A percentile compares a stretch with the other conserved stretches of the same genome.
Evolutionary conservation across 2,329 filamentous ascomycete species (phyloP).

Genomic region (Xylaria sp.): DNA sequence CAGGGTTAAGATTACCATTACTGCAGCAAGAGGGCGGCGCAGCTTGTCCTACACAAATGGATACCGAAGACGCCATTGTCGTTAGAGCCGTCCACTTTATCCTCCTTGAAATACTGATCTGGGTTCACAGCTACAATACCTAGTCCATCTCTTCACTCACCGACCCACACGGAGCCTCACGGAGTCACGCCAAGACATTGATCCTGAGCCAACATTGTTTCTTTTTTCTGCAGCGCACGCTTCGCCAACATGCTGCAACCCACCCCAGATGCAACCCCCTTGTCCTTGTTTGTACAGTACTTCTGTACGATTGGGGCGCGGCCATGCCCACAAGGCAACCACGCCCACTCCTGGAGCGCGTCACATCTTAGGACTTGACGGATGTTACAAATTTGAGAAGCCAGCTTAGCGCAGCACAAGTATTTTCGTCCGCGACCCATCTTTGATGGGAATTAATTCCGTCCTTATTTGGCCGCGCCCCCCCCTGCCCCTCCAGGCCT

Average conservation of each 20-base stretch:
- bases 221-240: conserved; percentile 23
- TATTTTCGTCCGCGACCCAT: conserved; percentile 26
- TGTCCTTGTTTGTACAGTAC: conserved; percentile 34
- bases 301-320: conserved; percentile 23
- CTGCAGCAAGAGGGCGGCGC: conserved; percentile 29
- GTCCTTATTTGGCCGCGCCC: conserved; percentile 2
- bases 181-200: conserved; percentile 18
- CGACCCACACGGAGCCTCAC: conserved; percentile 33
- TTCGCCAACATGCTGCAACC: conserved; percentile 10
- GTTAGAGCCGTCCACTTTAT: conserved; percentile 26
- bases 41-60: conserved; percentile 23
- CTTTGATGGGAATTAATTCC: conserved; percentile 9
- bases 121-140: conserved; percentile 3
- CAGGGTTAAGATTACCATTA: conserved; percentile 21
- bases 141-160: background rate
- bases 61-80: conserved; percentile 23
- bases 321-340: conserved; percentile 23
- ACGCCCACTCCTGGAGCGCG: conserved; percentile 16
- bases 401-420: conserved; percentile 23
- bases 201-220: conserved; percentile 3
- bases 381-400: conserved; percentile 12
- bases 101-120: conserved; percentile 12
- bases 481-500: conserved; percentile 1
- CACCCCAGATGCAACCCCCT: conserved; percentile 21
- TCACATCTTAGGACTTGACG: conserved; percentile 24